phyloP scores from a whole-genome alignment of 192 early-diverging fungal species.

The Backusella circina region DNA sequence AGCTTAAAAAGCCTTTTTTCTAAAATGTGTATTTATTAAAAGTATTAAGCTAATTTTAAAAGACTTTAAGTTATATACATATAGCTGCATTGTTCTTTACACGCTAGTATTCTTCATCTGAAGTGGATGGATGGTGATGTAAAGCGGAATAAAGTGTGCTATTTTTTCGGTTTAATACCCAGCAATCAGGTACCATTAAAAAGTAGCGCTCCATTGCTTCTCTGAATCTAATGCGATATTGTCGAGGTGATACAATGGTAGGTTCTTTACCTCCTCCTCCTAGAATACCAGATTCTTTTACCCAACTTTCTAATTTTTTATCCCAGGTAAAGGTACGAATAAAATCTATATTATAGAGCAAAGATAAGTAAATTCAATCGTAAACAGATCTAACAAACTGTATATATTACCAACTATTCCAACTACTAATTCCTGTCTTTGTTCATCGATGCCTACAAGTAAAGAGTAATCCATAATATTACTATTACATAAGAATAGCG shows the following conservation, averaged over 20 bases:
- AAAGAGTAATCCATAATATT: slow-evolving; percentile 99
- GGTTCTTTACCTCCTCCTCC: slow-evolving; percentile 94
- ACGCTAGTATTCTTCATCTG: background rate
- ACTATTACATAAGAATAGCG: slow-evolving; percentile 86
- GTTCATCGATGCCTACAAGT: slow-evolving; percentile 89
- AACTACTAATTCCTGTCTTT: slow-evolving; percentile 84
- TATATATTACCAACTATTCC: slow-evolving; percentile 82
- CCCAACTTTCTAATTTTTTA: slow-evolving; percentile 97
- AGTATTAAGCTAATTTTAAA: background rate
- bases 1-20: too few species aligned
- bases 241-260: slow-evolving; percentile 93
- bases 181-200: slow-evolving; percentile 75
- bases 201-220: slow-evolving; percentile 94
- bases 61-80: background rate
- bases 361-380: background rate
- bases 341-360: slow-evolving; percentile 59
- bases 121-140: background rate
- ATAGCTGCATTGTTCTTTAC: background rate
- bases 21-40: too few species aligned
- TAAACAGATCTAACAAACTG: background rate
- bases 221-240: slow-evolving; percentile 91
- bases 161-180: slow-evolving; percentile 24
- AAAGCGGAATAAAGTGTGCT: background rate
- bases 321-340: slow-evolving; percentile 99
- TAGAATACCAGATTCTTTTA: slow-evolving; percentile 89